Base-by-base conservation (phyloP, 78 protist genomes). In the Dictyostelium purpureum region DNA sequence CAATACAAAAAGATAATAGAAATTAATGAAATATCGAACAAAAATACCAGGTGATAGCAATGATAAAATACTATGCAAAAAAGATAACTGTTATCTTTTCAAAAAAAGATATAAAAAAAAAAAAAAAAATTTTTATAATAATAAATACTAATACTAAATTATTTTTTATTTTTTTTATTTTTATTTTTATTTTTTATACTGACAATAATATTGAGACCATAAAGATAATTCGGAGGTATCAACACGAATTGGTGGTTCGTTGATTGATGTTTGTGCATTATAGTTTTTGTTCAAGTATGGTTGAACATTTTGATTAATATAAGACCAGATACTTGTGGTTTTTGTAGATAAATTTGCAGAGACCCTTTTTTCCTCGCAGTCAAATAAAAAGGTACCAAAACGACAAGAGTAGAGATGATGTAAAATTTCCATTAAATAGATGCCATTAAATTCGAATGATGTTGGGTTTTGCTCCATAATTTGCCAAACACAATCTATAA, bases 401-500 rank as follows among this genome's bases (percentile, higher is more conserved):
- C 93, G 24, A 59, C 96, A 93, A 52, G 43, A 16, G 54, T 81
- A 79, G 9, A 80, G 37, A 45, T 93, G 92, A 26, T 76, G 85
- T 21, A 93, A 42, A n/a, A 93, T 74, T 14, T 80, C 90, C 51
- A 52, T 4, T 12, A 93, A n/a, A 47, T 79, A 79, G 31, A 33
- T 21, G 14, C 52, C 38, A 81, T 93, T 93, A 24, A 93, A 93
- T 51, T 93, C 82, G 31, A 93, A 93, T 2, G 14, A 33, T 4
- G 52, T 59, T 21, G 85, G 88, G n/a, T 77, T 56, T 31, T 92
- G 92, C 0, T 31, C 21, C 42, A 78, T 6, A 2, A 95, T 35
- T 74, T 98, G 99, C 71, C 83, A 94, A 18, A 94, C 96, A 49
- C 98, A 97, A 61, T 98, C 99, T 6, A 98, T 51, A 37, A 96